phyloP scores from a whole-genome alignment of 176 grass and related monocot species.

The Eragrostis curvula region DNA sequence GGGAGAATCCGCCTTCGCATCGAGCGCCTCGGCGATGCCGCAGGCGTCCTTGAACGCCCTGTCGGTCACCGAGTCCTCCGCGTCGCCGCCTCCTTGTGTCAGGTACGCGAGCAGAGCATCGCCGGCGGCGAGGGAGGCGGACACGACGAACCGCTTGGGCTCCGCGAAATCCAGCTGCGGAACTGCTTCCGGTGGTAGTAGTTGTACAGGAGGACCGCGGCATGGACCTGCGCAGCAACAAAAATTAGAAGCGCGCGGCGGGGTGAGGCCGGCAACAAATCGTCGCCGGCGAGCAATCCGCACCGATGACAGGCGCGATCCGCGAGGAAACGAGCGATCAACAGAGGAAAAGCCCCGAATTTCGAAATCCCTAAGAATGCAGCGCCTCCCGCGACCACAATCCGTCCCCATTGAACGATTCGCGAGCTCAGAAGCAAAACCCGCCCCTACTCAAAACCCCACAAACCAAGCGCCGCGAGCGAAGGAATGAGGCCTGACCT shows the following conservation, averaged over 20 bases:
- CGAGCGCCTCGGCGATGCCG: slow-evolving; percentile 50
- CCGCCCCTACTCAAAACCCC: background rate
- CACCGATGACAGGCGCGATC: background rate
- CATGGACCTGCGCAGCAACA: slow-evolving; percentile 73
- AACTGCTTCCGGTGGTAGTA: slow-evolving; percentile 77
- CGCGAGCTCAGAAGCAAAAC: background rate
- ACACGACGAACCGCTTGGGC: slow-evolving; percentile 41
- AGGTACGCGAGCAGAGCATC: slow-evolving; percentile 39
- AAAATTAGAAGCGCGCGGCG: no score
- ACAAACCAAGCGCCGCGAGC: background rate
- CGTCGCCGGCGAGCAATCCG: background rate
- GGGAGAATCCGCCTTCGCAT: slow-evolving; percentile 38
- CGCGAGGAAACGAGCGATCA: background rate
- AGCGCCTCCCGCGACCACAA: background rate
- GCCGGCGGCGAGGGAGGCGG: slow-evolving; percentile 36
- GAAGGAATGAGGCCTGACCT: slow-evolving; percentile 26
- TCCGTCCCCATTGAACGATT: background rate
- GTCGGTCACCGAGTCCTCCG: slow-evolving; percentile 41
- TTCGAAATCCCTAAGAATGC: background rate
- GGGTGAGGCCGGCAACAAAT: no score
- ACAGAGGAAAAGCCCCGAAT: background rate
- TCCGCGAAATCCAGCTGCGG: slow-evolving; percentile 42
- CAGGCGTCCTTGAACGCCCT: slow-evolving; percentile 55
- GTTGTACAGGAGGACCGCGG: slow-evolving; percentile 73
- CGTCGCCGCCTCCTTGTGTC: background rate